Evolutionary conservation across 2,329 filamentous ascomycete species (phyloP), one percentile per base, ranked within the genome.

Genomic region (Beauveria rudraprayagi): DNA sequence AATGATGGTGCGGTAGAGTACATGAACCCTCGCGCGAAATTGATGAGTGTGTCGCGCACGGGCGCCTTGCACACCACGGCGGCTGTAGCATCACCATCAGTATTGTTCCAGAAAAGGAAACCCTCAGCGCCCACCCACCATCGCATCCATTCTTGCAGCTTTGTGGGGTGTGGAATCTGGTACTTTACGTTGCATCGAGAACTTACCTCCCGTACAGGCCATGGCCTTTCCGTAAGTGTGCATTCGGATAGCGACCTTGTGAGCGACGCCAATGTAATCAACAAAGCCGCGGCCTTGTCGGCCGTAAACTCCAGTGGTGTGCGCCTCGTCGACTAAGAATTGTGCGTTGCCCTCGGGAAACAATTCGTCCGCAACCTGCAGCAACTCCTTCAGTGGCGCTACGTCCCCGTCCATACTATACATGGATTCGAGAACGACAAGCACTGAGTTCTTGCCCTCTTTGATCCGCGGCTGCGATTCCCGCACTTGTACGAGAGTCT

Each of bases 261-360:
- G 70, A 62, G 83, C 74, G 1, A 83, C 62, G 0, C 78, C 80
- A 3, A 83, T 68, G 43, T 73, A 69, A 62, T 75, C 75, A 3
- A 83, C 79, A 5, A 83, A 66, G 0, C 81, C 82, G 0, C 72
- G 70, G 0, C 82, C 82, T 1, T 73, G 70, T 0, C 72, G 72
- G 0, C 82, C 82, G 64, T 80, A 75, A 0, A 81, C 70, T 0
- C 81, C 81, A 16, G 74, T 79, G 0, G 76, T 74, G 67, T 84
- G 82, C 0, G 82, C 81, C 64, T 84, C 81, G 64, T 84, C 82
- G 0, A 84, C 75, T 8, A 83, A 69, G 44, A 84, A 74, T 64
- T 80, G 75, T 7, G 72, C 77, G 64, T 74, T 76, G 0, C 70
- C 72, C 0, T 60, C 34, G 1, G 67, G 67, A 4, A 70, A 69